Base-by-base conservation (phyloP, 768 basidiomycete genomes). In the Tylopilus subfusipes region DNA sequence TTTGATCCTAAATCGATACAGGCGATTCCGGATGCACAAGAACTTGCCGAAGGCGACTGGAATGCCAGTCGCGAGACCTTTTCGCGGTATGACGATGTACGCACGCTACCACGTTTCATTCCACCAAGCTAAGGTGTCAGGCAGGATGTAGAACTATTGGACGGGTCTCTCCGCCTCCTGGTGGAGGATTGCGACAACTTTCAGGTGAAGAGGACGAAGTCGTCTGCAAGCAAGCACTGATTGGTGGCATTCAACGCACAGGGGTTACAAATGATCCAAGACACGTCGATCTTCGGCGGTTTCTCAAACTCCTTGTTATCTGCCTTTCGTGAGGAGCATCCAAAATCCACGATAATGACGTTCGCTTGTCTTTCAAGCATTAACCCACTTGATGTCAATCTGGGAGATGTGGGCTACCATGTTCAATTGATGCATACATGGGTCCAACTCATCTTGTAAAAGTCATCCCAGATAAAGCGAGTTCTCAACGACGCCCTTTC, bases 161-260 rank as follows among this genome's bases (percentile, higher is more conserved):
- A 91, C 40, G 82, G 79, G 5, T 75, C 82, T 13, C 73, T 91
- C 48, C 79, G 90, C 18, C 72, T 77, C 16, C 80, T 87, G 51
- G 76, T 88, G 5, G 90, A 93, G 64, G 88, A 90, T 59, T 88
- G 87, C 63, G 80, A 90, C 64, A 78, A 79, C 48, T 75, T 86
- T 14, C 90, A 90, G 81, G 89, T 87, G 58, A 50, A 48, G 43
- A 3, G 24, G 7, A 19, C 42, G 29, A 40, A 30, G 13, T 55
- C 10, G 0, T 50, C 25, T 34, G 16, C 16, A 16, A 33, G 36
- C 38, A 42, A 44, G 0, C 27, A 36, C 29, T 59, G 19, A 60
- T 49, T n/a, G 33, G 2, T 44, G 22, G 12, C 4, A n/a, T 42
- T 36, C 4, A 25, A 55, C 12, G 14, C 14, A 16, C 58, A 91